Conservation (phyloP, 352 stramenopile genomes). For the Pythium rhizo-oryzae region DNA sequence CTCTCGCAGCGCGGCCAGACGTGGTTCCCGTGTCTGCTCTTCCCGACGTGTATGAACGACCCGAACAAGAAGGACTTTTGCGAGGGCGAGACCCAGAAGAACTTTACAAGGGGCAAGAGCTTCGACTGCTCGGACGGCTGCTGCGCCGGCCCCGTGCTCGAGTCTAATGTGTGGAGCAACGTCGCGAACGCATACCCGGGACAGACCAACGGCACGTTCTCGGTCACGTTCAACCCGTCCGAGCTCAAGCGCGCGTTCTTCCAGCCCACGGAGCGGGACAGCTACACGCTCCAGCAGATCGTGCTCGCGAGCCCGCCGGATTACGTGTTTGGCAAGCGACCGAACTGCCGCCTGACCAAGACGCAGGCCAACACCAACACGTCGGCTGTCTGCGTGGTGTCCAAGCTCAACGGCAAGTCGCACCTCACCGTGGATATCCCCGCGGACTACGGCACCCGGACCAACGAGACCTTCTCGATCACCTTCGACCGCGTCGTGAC, state of each 20-base stretch:
- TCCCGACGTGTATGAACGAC: constrained; percentile 76
- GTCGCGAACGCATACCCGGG: constrained; percentile 57
- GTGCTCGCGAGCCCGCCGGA: constrained; percentile 68
- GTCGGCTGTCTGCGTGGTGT: constrained; percentile 32
- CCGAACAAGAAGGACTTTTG: constrained; percentile 68
- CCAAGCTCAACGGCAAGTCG: constrained; percentile 50
- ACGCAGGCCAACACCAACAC: constrained; percentile 9
- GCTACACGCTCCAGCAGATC: constrained; percentile 72
- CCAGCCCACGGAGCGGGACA: constrained; percentile 10
- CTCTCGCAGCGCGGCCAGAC: constrained; percentile 62
- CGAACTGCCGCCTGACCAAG: constrained; percentile 51
- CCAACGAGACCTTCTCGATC: constrained; percentile 67
- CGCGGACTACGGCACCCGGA: constrained; percentile 39
- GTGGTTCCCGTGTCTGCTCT: constrained; percentile 85
- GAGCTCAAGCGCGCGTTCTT: constrained; percentile 77
- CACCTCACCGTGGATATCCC: constrained; percentile 76
- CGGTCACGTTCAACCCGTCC: constrained; percentile 68
- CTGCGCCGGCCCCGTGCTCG: constrained; percentile 63
- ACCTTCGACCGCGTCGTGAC: constrained; percentile 71
- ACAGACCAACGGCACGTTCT: constrained; percentile 77
- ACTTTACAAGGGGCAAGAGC: constrained; percentile 50
- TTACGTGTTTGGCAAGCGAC: constrained; percentile 59
- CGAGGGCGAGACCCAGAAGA: constrained; percentile 47
- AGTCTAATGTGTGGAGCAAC: constrained; percentile 77
- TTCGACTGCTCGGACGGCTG: constrained; percentile 76